Evolutionary conservation across 257 asterid species (phyloP).

Genomic region (Henckelia pumila): DNA sequence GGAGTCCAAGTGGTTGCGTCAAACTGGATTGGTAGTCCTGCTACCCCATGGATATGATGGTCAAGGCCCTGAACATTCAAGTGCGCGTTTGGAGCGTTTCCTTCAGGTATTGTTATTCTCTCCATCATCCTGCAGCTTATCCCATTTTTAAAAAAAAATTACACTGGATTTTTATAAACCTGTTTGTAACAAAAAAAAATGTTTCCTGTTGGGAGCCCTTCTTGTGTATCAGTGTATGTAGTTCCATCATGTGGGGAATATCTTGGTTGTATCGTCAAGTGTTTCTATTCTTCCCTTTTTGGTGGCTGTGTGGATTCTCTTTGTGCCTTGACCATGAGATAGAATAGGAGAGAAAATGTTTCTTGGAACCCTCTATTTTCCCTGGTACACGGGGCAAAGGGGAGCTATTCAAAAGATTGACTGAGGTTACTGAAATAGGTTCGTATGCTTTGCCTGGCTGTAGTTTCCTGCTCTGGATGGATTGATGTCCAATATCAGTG

Average conservation of each 20-base stretch:
- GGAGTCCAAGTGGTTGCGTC: conserved; percentile 97
- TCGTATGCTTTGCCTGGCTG: neutral
- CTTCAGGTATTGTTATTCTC: conserved; percentile 59
- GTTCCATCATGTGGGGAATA: conserved; percentile 1
- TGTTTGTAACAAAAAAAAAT: neutral
- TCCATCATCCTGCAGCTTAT: conserved; percentile 12
- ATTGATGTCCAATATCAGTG: conserved; percentile 4
- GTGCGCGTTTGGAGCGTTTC: conserved; percentile 92
- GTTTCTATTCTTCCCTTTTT: neutral
- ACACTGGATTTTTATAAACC: conserved; percentile 12
- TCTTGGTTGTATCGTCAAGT: neutral
- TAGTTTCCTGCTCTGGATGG: neutral
- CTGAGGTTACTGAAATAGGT: conserved; percentile 4
- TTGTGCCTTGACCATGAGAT: neutral
- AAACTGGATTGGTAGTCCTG: conserved; percentile 81
- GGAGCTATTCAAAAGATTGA: conserved; percentile 14
- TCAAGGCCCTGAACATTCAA: conserved; percentile 97
- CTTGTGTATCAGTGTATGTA: neutral
- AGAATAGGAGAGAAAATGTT: neutral
- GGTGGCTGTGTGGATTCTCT: neutral
- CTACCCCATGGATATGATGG: conserved; percentile 97
- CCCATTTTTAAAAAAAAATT: neutral
- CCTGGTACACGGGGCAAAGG: neutral
- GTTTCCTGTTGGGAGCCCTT: conserved; percentile 5
- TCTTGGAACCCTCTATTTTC: conserved; percentile 11